Evolutionary conservation across 2,329 filamentous ascomycete genomes (phyloP).

Genomic region (Cladorrhinum sp.): DNA sequence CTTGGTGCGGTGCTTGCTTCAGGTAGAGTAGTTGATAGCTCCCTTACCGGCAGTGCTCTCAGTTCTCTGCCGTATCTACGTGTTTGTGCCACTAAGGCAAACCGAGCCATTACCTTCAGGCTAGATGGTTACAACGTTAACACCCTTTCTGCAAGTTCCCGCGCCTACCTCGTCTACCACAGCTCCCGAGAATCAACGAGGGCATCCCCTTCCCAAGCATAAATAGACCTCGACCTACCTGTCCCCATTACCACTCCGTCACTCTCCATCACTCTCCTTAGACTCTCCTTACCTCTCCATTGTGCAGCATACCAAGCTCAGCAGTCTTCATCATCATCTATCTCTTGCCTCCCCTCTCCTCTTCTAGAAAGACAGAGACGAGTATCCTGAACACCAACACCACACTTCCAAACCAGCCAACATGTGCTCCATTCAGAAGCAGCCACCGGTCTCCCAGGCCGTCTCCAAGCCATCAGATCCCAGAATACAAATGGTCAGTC

Average conservation of each 20-base stretch:
- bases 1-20: neutral
- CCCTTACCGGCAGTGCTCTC: neutral
- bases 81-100: neutral
- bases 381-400: neutral
- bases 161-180: neutral
- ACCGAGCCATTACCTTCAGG: neutral
- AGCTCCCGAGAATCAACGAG: neutral
- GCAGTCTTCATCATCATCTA: neutral
- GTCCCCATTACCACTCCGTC: neutral
- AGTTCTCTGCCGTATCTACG: neutral
- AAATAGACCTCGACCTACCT: neutral
- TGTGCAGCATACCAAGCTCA: neutral
- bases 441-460: constrained; percentile 2
- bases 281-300: neutral
- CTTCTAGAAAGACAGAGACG: neutral
- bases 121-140: neutral
- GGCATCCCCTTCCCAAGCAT: neutral
- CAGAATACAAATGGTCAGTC: neutral
- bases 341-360: neutral
- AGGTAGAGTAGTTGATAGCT: neutral
- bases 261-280: no score
- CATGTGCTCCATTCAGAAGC: neutral
- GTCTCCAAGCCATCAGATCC: neutral
- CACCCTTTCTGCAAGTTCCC: neutral
- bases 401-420: neutral